Percentiles rank a stretch among this genome's conserved stretches.
These are phyloP conservation scores for Gymnopilus junonius DNA, from an alignment of 768 basidiomycete genomes.

Conservation along the genomic window DNA sequence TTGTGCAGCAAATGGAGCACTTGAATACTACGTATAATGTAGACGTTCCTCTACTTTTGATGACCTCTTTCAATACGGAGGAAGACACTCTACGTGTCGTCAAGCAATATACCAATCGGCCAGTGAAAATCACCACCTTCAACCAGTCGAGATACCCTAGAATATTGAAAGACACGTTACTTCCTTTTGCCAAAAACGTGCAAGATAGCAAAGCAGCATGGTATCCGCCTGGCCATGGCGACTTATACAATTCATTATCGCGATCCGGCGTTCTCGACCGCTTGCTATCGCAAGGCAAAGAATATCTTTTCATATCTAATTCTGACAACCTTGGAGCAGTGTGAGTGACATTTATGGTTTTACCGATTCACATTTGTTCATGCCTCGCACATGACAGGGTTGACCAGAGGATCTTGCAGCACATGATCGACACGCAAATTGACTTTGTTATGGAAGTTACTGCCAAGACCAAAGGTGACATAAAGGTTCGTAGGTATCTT, in stretches of 20 bases:
- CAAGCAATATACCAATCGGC: slow-evolving; percentile 85
- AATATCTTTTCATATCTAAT: slow-evolving; percentile 95
- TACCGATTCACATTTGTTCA: not conserved
- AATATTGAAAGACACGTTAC: slow-evolving; percentile 75
- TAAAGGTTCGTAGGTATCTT: slow-evolving; percentile 43
- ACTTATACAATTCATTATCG: slow-evolving; percentile 86
- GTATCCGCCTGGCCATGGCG: slow-evolving; percentile 95
- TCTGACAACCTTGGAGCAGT: slow-evolving; percentile 93
- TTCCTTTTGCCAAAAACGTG: slow-evolving; percentile 70
- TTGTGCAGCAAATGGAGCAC: slow-evolving; percentile 85
- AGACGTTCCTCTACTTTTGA: slow-evolving; percentile 86
- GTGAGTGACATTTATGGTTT: slow-evolving; percentile 61
- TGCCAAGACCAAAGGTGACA: slow-evolving; percentile 85
- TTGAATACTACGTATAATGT: slow-evolving; percentile 73
- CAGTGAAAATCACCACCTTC: slow-evolving; percentile 79
- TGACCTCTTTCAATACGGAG: slow-evolving; percentile 94
- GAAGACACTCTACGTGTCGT: slow-evolving; percentile 87
- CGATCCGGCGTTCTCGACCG: slow-evolving; percentile 91
- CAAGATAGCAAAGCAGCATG: slow-evolving; percentile 77
- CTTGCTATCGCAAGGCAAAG: slow-evolving; percentile 86
- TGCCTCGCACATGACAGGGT: slow-evolving; percentile 44
- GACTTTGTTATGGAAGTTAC: slow-evolving; percentile 93
- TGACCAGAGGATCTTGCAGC: slow-evolving; percentile 75
- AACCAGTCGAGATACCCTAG: slow-evolving; percentile 88
- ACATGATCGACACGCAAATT: slow-evolving; percentile 74